Percentiles rank a stretch among this genome's conserved stretches.
Conservation (phyloP, 1,284 basidiomycete species). For the Rhodotorula mucilaginosa region DNA sequence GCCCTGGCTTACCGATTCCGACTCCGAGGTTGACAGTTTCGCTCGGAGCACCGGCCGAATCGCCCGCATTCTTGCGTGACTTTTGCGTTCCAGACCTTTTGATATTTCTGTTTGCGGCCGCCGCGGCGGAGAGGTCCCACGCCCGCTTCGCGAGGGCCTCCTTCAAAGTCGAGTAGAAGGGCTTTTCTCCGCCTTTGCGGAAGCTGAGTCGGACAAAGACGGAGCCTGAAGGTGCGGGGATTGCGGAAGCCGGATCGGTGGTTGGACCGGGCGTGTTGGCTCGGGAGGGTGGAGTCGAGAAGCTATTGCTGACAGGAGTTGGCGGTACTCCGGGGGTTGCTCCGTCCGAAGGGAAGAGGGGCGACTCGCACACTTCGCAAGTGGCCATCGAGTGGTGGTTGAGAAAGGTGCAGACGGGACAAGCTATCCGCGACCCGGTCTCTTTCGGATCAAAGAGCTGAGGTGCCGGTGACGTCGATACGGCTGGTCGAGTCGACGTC, state of each 20-base stretch:
- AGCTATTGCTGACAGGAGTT: slow-evolving; percentile 31
- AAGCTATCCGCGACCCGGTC: slow-evolving; percentile 54
- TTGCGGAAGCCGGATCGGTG: slow-evolving; percentile 38
- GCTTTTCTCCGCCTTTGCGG: slow-evolving; percentile 81
- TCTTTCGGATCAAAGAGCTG: slow-evolving; percentile 5
- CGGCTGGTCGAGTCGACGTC: background rate
- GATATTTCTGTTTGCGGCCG: background rate
- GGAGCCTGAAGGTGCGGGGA: background rate
- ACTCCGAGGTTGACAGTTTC: slow-evolving; percentile 1
- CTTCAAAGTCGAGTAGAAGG: slow-evolving; percentile 77
- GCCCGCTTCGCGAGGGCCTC: slow-evolving; percentile 70
- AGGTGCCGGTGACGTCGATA: background rate
- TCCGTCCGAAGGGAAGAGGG: slow-evolving; percentile 52
- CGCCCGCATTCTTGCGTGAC: background rate
- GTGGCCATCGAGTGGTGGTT: slow-evolving; percentile 72
- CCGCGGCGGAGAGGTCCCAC: slow-evolving; percentile 58
- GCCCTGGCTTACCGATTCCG: slow-evolving; percentile 53
- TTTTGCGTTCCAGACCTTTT: slow-evolving; percentile 47
- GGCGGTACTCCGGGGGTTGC: slow-evolving; percentile 43
- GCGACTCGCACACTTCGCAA: slow-evolving; percentile 86
- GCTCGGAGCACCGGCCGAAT: background rate
- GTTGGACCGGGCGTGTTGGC: slow-evolving; percentile 60
- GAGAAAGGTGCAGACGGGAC: slow-evolving; percentile 85
- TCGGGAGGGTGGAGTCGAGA: slow-evolving; percentile 52
- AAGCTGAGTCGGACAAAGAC: slow-evolving; percentile 65